A percentile compares a stretch with the other conserved stretches of the same genome.
These are phyloP conservation scores for Penicillium sclerotiorum DNA, from an alignment of 2,329 filamentous ascomycete genomes.

Conservation along the genomic window DNA sequence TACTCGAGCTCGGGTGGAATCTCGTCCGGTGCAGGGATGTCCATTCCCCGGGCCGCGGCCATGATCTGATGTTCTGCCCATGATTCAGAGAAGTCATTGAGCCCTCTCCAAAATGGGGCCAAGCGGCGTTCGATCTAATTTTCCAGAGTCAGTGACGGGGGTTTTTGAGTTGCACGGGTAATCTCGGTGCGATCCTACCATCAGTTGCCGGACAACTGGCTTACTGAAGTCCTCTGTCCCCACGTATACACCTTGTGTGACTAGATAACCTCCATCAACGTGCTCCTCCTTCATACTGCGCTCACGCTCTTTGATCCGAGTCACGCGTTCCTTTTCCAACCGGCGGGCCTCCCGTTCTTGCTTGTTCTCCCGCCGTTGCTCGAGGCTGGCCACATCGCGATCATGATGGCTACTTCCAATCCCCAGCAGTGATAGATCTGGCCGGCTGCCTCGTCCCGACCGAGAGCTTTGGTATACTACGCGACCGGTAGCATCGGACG, in stretches of 20 bases:
- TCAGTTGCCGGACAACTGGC: slow-evolving; percentile 79
- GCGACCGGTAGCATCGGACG: slow-evolving; percentile 34
- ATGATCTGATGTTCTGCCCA: slow-evolving; percentile 98
- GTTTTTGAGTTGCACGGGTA: background rate
- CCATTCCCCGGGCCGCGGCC: slow-evolving; percentile 80
- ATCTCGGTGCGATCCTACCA: slow-evolving; percentile 61
- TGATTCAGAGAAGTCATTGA: slow-evolving; percentile 82
- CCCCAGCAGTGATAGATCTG: slow-evolving; percentile 62
- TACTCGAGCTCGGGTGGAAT: slow-evolving; percentile 69
- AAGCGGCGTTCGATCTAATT: slow-evolving; percentile 86
- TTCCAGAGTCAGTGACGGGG: background rate
- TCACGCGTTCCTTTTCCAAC: slow-evolving; percentile 76
- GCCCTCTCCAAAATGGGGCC: slow-evolving; percentile 92
- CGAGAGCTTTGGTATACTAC: slow-evolving; percentile 42
- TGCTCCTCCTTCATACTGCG: slow-evolving; percentile 88
- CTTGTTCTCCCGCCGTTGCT: slow-evolving; percentile 78
- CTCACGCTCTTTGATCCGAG: slow-evolving; percentile 80
- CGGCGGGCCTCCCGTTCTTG: slow-evolving; percentile 87
- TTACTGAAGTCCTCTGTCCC: slow-evolving; percentile 94
- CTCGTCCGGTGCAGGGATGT: slow-evolving; percentile 81
- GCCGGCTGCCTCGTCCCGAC: slow-evolving; percentile 56
- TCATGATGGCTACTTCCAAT: slow-evolving; percentile 53
- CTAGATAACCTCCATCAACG: slow-evolving; percentile 90
- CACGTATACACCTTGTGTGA: slow-evolving; percentile 92
- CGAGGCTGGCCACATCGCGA: slow-evolving; percentile 53